phyloP scores from a whole-genome alignment of 257 asterid genomes.

The Ilex aquifolium region DNA sequence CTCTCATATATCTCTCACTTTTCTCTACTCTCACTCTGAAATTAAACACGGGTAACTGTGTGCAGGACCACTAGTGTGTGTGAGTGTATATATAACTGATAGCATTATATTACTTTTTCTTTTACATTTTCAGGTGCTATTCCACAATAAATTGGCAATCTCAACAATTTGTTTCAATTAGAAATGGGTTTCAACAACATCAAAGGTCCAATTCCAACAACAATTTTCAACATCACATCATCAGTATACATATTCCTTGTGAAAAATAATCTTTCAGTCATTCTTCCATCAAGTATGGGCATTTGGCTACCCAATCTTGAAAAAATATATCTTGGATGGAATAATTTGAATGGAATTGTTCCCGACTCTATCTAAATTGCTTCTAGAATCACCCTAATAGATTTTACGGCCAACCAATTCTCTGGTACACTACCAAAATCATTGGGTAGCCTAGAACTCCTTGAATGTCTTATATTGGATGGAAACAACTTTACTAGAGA shows the following conservation, averaged over 20 bases:
- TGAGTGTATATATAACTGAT: too few relatives aligned
- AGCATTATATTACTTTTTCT: not conserved
- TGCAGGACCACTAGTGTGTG: too few relatives aligned
- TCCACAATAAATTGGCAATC: not conserved
- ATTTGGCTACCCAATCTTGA: too few relatives aligned
- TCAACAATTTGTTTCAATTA: not conserved
- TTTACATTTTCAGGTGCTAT: not conserved
- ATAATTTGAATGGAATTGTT: too few relatives aligned
- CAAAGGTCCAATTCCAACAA: not conserved
- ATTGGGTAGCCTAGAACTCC: conserved; percentile 4
- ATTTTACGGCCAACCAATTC: conserved; percentile 2
- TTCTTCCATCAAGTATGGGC: too few relatives aligned
- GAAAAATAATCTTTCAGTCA: not conserved
- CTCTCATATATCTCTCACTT: too few relatives aligned
- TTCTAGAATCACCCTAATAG: conserved; percentile 7
- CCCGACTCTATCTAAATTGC: conserved; percentile 21
- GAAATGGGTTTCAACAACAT: not conserved
- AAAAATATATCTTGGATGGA: too few relatives aligned
- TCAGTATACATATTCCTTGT: not conserved
- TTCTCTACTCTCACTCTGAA: too few relatives aligned
- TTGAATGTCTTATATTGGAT: conserved; percentile 7
- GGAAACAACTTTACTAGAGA: conserved; percentile 14
- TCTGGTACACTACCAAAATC: conserved; percentile 19
- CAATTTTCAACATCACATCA: not conserved
- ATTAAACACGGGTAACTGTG: too few relatives aligned